phyloP scores from a whole-genome alignment of 2,329 filamentous ascomycete genomes.

The Colletotrichum incanum region DNA sequence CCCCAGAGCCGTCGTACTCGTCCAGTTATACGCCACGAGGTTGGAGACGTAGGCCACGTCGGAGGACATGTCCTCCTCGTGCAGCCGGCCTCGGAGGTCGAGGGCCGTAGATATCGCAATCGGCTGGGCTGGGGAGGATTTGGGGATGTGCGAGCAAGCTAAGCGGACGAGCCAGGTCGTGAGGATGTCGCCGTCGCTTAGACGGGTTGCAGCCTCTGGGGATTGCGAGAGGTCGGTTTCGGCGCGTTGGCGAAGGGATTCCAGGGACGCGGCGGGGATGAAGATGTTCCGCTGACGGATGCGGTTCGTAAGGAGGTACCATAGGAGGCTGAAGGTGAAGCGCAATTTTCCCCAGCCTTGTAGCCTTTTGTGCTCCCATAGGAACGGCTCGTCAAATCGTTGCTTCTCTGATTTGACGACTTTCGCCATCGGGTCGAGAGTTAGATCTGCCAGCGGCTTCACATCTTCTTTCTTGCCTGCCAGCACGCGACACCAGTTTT shows the following conservation, averaged over 20 bases:
- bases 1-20: conserved; percentile 2
- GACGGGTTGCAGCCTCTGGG: not conserved
- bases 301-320: conserved; percentile 38
- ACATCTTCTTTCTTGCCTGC: conserved; percentile 59
- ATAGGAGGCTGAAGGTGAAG: conserved; percentile 25
- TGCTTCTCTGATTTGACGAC: conserved; percentile 41
- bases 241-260: conserved; percentile 11
- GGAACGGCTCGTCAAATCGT: conserved; percentile 53
- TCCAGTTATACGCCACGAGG: conserved; percentile 40
- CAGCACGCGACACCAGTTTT: conserved; percentile 62
- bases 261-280: conserved; percentile 43
- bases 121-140: not conserved
- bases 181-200: conserved; percentile 38
- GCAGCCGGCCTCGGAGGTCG: conserved; percentile 32
- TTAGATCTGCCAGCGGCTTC: conserved; percentile 51
- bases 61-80: conserved; percentile 17
- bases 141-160: conserved; percentile 19
- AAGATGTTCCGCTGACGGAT: conserved; percentile 42
- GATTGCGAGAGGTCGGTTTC: not conserved
- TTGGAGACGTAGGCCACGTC: conserved; percentile 29
- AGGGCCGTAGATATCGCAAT: conserved; percentile 34
- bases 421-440: conserved; percentile 42
- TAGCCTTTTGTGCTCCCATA: conserved; percentile 28
- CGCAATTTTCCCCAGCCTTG: conserved; percentile 17
- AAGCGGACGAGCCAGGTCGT: conserved; percentile 35